Percentiles rank a stretch among this genome's conserved stretches.
Evolutionary conservation across 2,329 filamentous ascomycete species (phyloP).

Genomic region (Boeremia exigua): DNA sequence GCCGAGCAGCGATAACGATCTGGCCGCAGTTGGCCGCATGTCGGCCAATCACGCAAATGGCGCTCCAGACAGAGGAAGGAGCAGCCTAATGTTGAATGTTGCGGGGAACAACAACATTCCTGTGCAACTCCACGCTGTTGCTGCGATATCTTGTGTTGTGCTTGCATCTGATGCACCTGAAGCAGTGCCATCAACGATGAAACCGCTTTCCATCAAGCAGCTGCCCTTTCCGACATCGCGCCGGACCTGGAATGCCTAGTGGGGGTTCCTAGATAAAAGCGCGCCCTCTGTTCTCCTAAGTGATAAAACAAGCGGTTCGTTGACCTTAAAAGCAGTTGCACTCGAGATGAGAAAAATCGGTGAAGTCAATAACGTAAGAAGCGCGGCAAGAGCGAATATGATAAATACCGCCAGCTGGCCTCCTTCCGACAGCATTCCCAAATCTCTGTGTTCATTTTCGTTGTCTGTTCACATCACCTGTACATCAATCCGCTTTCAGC

Average conservation of each 20-base stretch:
- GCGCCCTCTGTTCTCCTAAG: constrained; percentile 41
- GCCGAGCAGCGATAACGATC: constrained; percentile 3
- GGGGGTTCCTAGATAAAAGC: constrained; percentile 36
- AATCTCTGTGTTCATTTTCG: constrained; percentile 6
- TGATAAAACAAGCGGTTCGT: constrained; percentile 29
- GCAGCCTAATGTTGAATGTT: constrained; percentile 19
- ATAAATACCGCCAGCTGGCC: constrained; percentile 25
- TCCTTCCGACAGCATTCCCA: not conserved
- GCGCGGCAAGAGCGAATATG: constrained; percentile 32
- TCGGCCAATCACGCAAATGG: constrained; percentile 12
- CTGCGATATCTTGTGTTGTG: constrained; percentile 3
- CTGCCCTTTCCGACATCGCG: constrained; percentile 31
- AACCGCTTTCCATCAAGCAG: constrained; percentile 9
- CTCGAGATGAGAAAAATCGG: constrained; percentile 32
- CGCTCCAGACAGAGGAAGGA: constrained; percentile 10
- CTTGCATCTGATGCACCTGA: not conserved
- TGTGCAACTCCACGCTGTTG: constrained; percentile 12
- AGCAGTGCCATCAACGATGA: not conserved
- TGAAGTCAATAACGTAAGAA: constrained; percentile 46
- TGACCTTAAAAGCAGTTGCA: constrained; percentile 40
- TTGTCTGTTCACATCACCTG: constrained; percentile 4
- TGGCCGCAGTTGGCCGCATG: constrained; percentile 8
- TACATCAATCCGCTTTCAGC: constrained; percentile 13
- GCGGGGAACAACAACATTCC: constrained; percentile 10
- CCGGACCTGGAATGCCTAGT: constrained; percentile 37